Percentiles rank a stretch among this genome's conserved stretches.
phyloP scores from a whole-genome alignment of 495 filamentous ascomycete species.

The Podospora sp. region DNA sequence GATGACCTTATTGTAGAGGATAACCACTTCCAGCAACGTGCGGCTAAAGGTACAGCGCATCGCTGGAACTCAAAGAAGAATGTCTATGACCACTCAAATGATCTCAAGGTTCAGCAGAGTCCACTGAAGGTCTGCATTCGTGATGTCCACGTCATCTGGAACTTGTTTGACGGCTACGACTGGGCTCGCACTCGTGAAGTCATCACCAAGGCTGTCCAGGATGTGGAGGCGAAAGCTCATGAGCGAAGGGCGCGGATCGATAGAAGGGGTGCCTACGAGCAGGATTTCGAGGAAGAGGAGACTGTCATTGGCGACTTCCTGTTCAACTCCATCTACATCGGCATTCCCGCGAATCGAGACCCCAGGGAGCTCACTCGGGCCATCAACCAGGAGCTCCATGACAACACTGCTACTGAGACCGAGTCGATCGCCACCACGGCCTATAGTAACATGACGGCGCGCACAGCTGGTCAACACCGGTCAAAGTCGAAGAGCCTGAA shows the following conservation, averaged over 20 bases:
- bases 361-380: slow-evolving; percentile 75
- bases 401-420: slow-evolving; percentile 81
- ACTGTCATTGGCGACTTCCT: slow-evolving; percentile 91
- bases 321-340: slow-evolving; percentile 99
- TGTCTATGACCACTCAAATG: slow-evolving; percentile 67
- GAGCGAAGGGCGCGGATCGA: slow-evolving; percentile 63
- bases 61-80: slow-evolving; percentile 77
- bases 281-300: slow-evolving; percentile 72
- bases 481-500: slow-evolving; percentile 63
- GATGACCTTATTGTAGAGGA: slow-evolving; percentile 70
- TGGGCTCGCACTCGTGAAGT: slow-evolving; percentile 86
- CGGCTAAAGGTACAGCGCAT: slow-evolving; percentile 68
- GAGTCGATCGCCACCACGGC: slow-evolving; percentile 80
- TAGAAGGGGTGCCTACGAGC: slow-evolving; percentile 49
- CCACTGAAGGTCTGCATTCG: slow-evolving; percentile 78
- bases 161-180: slow-evolving; percentile 96
- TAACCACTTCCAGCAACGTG: slow-evolving; percentile 71
- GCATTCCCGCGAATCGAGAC: slow-evolving; percentile 82
- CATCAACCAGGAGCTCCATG: slow-evolving; percentile 87
- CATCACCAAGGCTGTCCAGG: slow-evolving; percentile 81
- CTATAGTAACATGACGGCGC: slow-evolving; percentile 61
- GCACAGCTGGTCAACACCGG: slow-evolving; percentile 47
- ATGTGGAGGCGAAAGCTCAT: slow-evolving; percentile 78
- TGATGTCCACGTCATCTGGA: slow-evolving; percentile 95
- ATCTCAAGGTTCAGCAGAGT: slow-evolving; percentile 61